A percentile compares a stretch with the other conserved stretches of the same genome.
Evolutionary conservation across 2,329 filamentous ascomycete genomes (phyloP).

Genomic region (Pseudogymnoascus sp.): DNA sequence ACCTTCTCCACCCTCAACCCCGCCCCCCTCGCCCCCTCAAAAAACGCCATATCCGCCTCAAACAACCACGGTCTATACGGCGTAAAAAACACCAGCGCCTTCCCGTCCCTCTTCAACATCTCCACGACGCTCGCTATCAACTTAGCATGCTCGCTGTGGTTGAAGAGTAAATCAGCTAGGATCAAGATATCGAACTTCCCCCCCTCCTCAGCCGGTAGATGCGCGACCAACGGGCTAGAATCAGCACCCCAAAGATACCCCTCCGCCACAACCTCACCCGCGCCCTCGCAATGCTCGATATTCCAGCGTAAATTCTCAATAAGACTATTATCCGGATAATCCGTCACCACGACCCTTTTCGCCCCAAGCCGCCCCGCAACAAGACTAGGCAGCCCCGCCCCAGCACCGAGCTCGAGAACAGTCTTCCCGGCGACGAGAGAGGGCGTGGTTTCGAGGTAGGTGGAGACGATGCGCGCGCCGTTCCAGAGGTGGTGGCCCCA

Average conservation of each 20-base stretch:
- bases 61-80: constrained; percentile 88
- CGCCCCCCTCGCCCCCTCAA: constrained; percentile 61
- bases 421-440: constrained; percentile 55
- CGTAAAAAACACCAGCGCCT: constrained; percentile 84
- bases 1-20: constrained; percentile 75
- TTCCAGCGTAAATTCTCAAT: constrained; percentile 73
- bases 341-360: constrained; percentile 65
- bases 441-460: constrained; percentile 68
- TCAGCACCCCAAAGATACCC: constrained; percentile 82
- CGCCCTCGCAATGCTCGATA: constrained; percentile 38
- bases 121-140: constrained; percentile 63
- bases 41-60: constrained; percentile 79
- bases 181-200: constrained; percentile 70
- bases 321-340: constrained; percentile 82
- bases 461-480: constrained; percentile 67
- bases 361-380: constrained; percentile 69
- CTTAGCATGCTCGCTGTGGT: constrained; percentile 77
- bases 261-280: constrained; percentile 44
- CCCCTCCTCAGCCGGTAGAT: constrained; percentile 37
- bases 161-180: constrained; percentile 83
- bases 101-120: constrained; percentile 43
- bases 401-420: constrained; percentile 85
- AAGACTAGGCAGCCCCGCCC: constrained; percentile 75
- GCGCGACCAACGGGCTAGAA: constrained; percentile 47
- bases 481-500: constrained; percentile 94